Percentiles rank a stretch among this genome's conserved stretches.
Evolutionary conservation across 495 filamentous ascomycete genomes (phyloP).

Genomic region (Elasticomyces elasticus): DNA sequence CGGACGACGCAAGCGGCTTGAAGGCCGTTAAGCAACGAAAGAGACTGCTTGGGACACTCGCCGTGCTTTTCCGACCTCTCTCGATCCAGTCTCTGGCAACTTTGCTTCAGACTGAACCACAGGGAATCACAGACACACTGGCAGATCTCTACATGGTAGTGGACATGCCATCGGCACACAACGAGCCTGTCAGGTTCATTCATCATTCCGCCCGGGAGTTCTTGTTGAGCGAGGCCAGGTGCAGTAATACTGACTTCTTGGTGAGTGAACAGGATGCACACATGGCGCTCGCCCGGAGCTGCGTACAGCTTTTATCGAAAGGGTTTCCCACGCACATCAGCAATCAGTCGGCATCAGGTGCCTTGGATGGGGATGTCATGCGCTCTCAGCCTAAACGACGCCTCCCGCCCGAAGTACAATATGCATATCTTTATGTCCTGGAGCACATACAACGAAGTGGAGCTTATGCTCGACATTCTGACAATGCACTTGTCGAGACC

Average conservation of each 20-base stretch:
- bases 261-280: conserved; percentile 21
- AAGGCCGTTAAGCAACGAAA: conserved; percentile 27
- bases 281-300: conserved; percentile 16
- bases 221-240: conserved; percentile 35
- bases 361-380: conserved; percentile 6
- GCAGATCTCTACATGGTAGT: conserved; percentile 31
- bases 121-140: conserved; percentile 9
- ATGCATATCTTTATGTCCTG: conserved; percentile 30
- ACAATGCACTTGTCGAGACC: not conserved
- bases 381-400: not conserved
- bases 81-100: conserved; percentile 23
- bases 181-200: conserved; percentile 30
- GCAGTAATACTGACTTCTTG: conserved; percentile 13
- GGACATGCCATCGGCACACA: conserved; percentile 25
- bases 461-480: conserved; percentile 8
- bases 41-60: conserved; percentile 27
- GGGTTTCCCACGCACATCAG: conserved; percentile 11
- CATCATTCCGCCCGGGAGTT: conserved; percentile 46
- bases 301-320: conserved; percentile 19
- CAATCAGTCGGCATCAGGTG: conserved; percentile 6
- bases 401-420: conserved; percentile 21
- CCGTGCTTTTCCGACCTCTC: conserved; percentile 22
- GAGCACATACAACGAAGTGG: conserved; percentile 23
- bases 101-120: not conserved
- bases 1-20: conserved; percentile 31